Conservation (phyloP, 2,329 filamentous ascomycete genomes). For the Aspergillus fumigatiaffinis region DNA sequence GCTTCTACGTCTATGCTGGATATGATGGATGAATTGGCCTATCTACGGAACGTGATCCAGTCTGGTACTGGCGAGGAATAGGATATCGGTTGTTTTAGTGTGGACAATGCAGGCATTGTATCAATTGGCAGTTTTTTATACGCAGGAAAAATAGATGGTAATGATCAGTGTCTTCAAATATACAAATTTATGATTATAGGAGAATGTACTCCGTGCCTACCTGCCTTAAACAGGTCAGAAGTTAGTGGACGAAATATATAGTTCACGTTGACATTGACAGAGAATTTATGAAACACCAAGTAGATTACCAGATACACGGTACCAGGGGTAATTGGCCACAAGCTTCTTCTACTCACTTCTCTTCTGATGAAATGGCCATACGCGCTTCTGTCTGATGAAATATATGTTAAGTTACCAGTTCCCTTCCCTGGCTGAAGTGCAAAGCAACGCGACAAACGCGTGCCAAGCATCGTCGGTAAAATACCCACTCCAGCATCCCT, state of each 20-base stretch:
- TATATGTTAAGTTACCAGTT: neutral
- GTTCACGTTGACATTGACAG: neutral
- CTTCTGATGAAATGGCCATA: neutral
- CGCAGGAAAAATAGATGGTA: neutral
- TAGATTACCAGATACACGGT: neutral
- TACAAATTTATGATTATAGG: neutral
- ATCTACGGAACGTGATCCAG: constrained; percentile 47
- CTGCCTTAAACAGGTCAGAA: too few relatives aligned
- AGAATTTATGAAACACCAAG: neutral
- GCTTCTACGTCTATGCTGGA: constrained; percentile 42
- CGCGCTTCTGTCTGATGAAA: neutral
- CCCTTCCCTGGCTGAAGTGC: neutral
- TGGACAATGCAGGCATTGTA: neutral
- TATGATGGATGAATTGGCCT: constrained; percentile 50
- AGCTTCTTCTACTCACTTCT: neutral
- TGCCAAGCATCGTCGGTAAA: constrained; percentile 14
- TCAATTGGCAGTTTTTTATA: neutral
- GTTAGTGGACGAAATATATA: neutral
- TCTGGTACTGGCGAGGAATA: constrained; percentile 22
- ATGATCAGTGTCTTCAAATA: too few relatives aligned
- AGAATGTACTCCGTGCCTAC: neutral
- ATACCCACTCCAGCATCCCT: constrained; percentile 7
- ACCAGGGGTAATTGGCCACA: neutral
- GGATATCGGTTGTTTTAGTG: neutral
- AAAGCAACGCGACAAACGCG: constrained; percentile 6